These are phyloP conservation scores for Aspergillus egyptiacus DNA, from an alignment of 495 filamentous ascomycete genomes.

Conservation along the genomic window DNA sequence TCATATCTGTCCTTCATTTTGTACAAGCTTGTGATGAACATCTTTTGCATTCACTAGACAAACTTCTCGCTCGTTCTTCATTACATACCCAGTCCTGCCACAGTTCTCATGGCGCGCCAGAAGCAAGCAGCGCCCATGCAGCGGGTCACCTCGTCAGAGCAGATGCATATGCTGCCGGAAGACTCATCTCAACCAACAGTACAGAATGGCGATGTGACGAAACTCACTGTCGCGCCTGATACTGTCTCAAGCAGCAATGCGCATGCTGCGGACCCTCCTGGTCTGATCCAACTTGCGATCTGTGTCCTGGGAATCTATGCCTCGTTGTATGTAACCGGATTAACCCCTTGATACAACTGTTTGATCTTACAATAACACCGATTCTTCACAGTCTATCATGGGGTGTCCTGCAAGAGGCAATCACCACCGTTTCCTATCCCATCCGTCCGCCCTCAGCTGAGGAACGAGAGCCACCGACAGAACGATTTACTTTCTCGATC, in stretches of 20 bases:
- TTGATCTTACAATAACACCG: conserved; percentile 16
- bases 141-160: conserved; percentile 60
- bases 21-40: not conserved
- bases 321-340: conserved; percentile 66
- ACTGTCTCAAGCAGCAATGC: conserved; percentile 26
- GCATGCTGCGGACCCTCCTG: conserved; percentile 36
- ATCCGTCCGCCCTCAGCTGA: conserved; percentile 31
- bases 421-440: conserved; percentile 86
- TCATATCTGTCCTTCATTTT: too few species aligned
- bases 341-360: not conserved
- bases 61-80: not conserved
- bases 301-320: conserved; percentile 92
- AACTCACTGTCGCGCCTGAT: conserved; percentile 33
- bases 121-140: conserved; percentile 65
- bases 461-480: conserved; percentile 48
- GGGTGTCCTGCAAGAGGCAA: conserved; percentile 94
- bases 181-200: conserved; percentile 25
- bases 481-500: conserved; percentile 84
- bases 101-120: conserved; percentile 72
- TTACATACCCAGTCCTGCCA: conserved; percentile 7
- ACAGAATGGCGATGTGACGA: conserved; percentile 22
- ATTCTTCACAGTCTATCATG: conserved; percentile 70
- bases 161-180: conserved; percentile 39
- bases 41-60: too few species aligned
- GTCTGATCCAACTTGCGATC: conserved; percentile 67